Percentiles rank a stretch among this genome's conserved stretches.
These are phyloP conservation scores for Niebla homalea DNA, from an alignment of 495 filamentous ascomycete species.

Conservation along the genomic window DNA sequence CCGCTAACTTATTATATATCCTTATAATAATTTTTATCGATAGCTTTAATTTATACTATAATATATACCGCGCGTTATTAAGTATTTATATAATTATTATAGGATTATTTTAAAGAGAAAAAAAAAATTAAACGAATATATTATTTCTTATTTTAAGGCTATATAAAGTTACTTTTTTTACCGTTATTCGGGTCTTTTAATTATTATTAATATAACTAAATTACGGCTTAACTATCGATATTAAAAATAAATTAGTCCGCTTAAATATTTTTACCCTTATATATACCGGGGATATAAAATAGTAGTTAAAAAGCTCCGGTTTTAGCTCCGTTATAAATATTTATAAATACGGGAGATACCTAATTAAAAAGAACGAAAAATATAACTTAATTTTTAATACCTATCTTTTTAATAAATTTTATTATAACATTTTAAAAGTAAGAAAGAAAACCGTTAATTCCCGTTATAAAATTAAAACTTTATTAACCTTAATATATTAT, in stretches of 20 bases:
- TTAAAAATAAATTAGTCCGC: neutral
- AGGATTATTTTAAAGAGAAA: neutral
- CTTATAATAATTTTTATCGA: neutral
- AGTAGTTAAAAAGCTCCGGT: neutral
- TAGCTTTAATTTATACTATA: neutral
- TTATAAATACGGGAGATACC: neutral
- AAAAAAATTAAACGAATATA: neutral
- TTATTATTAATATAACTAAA: conserved; percentile 1
- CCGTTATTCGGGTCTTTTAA: neutral
- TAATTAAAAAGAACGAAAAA: conserved; percentile 1
- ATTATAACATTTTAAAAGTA: neutral
- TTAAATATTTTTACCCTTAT: neutral
- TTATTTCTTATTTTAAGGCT: neutral
- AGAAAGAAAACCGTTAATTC: neutral
- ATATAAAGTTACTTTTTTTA: neutral
- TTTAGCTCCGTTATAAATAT: neutral
- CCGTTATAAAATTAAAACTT: neutral
- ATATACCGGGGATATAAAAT: neutral
- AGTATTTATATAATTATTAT: conserved; percentile 4
- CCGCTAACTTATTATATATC: neutral
- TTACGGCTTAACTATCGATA: neutral
- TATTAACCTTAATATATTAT: neutral
- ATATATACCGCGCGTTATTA: conserved; percentile 1
- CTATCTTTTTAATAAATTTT: neutral
- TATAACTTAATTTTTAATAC: neutral